Evolutionary conservation across 352 stramenopile species (phyloP), one percentile per base, ranked within the genome.

Genomic region (Phytophthora hibernalis): DNA sequence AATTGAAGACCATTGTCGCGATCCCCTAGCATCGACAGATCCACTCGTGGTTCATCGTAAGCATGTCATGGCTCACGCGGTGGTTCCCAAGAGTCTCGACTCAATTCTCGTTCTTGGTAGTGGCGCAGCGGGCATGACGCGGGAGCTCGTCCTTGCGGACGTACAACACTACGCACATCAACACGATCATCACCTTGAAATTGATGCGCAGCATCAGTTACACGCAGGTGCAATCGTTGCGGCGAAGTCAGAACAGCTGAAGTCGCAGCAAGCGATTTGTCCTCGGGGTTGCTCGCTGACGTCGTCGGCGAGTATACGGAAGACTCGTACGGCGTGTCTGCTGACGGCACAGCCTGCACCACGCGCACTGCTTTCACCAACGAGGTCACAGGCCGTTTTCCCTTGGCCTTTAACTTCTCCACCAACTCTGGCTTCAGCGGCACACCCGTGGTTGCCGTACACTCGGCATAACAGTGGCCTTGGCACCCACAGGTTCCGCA

Each of bases 391-490:
- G 15, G 11, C 12, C 2, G 3, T 1, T 6, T 1, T 3, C 6
- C 1, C 35, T 18, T 42, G 3, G 35, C 35, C 12, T 42, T 42
- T 13, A 18, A 18, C 35, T 42, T 42, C 5, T 18, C 12, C 5
- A 18, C 11, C 35, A 18, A 6, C 11, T 42, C 35, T 10, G 35
- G 11, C 11, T 42, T 42, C 35, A 16, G 11, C 15, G 42, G 20
- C 10, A 11, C 24, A 0, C 26, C 48, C 0, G 28, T 54, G 7
- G 9, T 15, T 0, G 26, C 26, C 1, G 48, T 54, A 11, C 48
- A 54, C 48, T 43, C 28, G 2, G 48, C 26, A 16, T 43, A 54
- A 26, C 48, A 54, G 28, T 54, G 48, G 1, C 48, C 48, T 15
- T 6, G 3, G 0, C 26, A 16, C 2, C 7, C 16, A 10, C 48